Base-by-base conservation (phyloP, 1,139 yeast species). In the Diutina catenulata region DNA sequence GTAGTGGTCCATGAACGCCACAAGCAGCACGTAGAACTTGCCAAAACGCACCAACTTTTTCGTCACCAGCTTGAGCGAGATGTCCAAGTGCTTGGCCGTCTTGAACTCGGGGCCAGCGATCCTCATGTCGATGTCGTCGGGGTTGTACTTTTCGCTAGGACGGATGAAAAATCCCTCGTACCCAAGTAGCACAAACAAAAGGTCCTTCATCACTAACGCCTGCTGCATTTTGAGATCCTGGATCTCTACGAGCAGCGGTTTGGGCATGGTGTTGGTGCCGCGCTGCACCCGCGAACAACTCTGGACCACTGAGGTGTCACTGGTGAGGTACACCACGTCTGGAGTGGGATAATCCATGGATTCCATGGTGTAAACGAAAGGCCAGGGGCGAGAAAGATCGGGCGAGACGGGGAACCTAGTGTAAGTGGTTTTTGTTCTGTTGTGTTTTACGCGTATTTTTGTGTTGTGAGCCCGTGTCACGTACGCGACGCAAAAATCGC, bases 161-260 rank as follows among this genome's bases (percentile, higher is more conserved):
- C 88, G 63, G 21, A 91, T 74, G 48, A 80, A 86, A 26, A 67
- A 65, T 0, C 97, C 96, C 53, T 87, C 95, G 33, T 74, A 60
- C 1, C 97, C 97, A 38, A 78, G 49, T 20, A 91, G 56, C 2
- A 82, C 77, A 47, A 69, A 72, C 16, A 86, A 50, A 11, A 87
- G 54, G 52, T 91, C 98, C 43, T 74, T 70, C 23, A 82, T 65
- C 1, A 88, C 68, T 15, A 80, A 62, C 0, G 81, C 79, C 51
- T 86, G 95, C 52, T 86, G 95, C 3, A 68, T 59, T 39, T 69
- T 54, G 18, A 64, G 57, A 43, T 68, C 73, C 18, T 51, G 47
- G 6, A 70, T 74, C 48, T 3, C 35, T 2, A 15, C 24, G 5
- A 31, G 10, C 15, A 21, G 22, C 11, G 35, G 35, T 10, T 20